Conservation (phyloP, 2,329 filamentous ascomycete species). For the Bipolaris sorokiniana region DNA sequence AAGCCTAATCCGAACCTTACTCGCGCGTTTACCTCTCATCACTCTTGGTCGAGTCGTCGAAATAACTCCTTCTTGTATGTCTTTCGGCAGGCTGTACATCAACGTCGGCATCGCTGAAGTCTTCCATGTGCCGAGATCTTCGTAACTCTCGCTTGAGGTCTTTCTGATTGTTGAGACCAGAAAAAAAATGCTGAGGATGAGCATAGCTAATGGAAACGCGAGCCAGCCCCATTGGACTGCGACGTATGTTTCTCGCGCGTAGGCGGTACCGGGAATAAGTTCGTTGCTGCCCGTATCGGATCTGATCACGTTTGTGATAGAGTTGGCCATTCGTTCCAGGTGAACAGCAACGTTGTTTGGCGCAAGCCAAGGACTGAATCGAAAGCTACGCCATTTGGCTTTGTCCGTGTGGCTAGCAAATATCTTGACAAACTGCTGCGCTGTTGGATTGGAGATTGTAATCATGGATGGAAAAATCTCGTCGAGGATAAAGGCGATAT, state of each 20-base stretch:
- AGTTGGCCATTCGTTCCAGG: slow-evolving; percentile 26
- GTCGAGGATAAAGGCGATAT: slow-evolving; percentile 3
- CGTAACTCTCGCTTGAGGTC: slow-evolving; percentile 19
- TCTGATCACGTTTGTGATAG: slow-evolving; percentile 24
- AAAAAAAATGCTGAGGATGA: slow-evolving; percentile 29
- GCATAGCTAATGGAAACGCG: slow-evolving; percentile 31
- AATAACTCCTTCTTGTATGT: background rate
- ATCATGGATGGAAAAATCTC: slow-evolving; percentile 19
- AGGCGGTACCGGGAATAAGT: slow-evolving; percentile 11
- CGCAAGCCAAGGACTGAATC: slow-evolving; percentile 24
- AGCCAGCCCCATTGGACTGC: slow-evolving; percentile 41
- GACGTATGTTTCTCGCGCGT: slow-evolving; percentile 8
- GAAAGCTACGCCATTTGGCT: background rate
- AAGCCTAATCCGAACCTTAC: slow-evolving; percentile 17
- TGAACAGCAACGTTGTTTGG: slow-evolving; percentile 32
- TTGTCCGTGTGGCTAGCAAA: background rate
- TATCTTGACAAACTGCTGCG: slow-evolving; percentile 1
- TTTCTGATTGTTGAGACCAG: slow-evolving; percentile 34
- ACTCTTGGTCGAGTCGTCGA: background rate
- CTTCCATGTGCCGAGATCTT: slow-evolving; percentile 33
- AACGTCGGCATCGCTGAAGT: slow-evolving; percentile 34
- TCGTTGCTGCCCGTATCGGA: slow-evolving; percentile 15
- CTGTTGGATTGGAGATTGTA: background rate
- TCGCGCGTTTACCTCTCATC: background rate
- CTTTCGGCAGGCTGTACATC: slow-evolving; percentile 29